Base-by-base conservation (phyloP, 2,329 filamentous ascomycete genomes). In the Gremmenia infestans region DNA sequence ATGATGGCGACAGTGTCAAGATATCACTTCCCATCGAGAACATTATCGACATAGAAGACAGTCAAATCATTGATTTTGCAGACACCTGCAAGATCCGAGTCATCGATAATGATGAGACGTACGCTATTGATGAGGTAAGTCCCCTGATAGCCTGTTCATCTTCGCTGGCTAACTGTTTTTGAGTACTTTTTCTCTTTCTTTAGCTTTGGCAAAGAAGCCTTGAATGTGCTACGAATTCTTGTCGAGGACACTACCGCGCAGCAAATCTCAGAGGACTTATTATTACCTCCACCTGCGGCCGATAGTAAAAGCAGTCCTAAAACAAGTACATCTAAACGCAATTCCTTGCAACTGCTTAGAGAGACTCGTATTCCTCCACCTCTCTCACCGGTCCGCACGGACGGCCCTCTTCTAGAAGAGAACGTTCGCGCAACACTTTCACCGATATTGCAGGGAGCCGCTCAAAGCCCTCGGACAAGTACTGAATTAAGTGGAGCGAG, bases 141-240 rank as follows among this genome's bases (percentile, higher is more conserved):
- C 6, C 22, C 19, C 19, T 19, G 11, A 17, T 15, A 57, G 3
- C 3, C 5, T n/a, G 4, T 15, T n/a, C 6, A 25, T 56, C 9
- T 48, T 28, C 15, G 37, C 32, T 2, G 50, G 19, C 56, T 25
- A 39, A 53, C 32, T 35, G 42, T 46, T 59, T 39, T 46, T 11
- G 57, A 92, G 85, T 97, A 97, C 70, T 97, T 95, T 71, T 97
- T 99, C 71, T 94, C 92, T 0, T 97, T 97, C 73, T 96, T 97
- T 70, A 88, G 83, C 63, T 86, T 86, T 60, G 91, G 91, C 6
- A 85, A 88, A 65, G 89, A 96, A 65, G 93, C 91, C 14, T 83
- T 96, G 60, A 83, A 86, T 50, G 81, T 94, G 2, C 77, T 99
- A 51, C 88, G 62, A 50, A 67, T 68, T 32, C 55, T 70, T 15